Evolutionary conservation across 75 land plant genomes (phyloP).

Genomic region (Gnetum montanum): DNA sequence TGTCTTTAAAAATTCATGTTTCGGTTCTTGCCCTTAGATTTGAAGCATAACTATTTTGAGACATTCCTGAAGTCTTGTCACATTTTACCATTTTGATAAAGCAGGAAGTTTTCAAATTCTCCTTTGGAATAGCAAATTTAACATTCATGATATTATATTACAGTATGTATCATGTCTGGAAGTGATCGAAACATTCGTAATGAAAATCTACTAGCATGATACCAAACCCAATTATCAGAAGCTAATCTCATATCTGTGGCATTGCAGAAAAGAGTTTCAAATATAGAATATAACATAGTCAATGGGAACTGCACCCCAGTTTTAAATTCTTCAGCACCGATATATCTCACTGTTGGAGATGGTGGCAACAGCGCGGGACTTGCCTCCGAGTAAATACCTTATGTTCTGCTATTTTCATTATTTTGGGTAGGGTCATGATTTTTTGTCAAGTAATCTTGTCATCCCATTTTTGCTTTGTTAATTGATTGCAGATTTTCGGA

Average conservation of each 20-base stretch:
- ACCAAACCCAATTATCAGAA: no score
- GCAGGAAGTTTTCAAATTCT: no score
- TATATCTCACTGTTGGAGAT: constrained; percentile 77
- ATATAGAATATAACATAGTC: constrained; percentile 49
- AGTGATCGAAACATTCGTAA: no score
- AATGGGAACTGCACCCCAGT: constrained; percentile 51
- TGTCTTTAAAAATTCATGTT: no score
- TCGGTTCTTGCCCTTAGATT: not conserved
- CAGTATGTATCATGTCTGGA: no score
- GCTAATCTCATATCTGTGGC: no score
- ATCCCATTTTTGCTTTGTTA: no score
- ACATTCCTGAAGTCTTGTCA: not conserved
- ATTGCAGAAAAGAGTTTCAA: constrained; percentile 58
- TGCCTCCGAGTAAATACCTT: constrained; percentile 42
- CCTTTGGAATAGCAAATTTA: no score
- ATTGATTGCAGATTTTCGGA: constrained; percentile 41
- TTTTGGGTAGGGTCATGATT: not conserved
- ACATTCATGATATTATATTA: no score
- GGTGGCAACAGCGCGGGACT: constrained; percentile 84
- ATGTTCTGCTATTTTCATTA: not conserved
- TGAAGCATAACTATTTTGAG: not conserved
- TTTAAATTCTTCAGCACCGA: constrained; percentile 32
- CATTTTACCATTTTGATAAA: no score
- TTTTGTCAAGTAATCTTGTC: not conserved
- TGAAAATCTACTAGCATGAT: no score